Base-by-base conservation (phyloP, 345 rosid species). In the Gossypium sturtianum region DNA sequence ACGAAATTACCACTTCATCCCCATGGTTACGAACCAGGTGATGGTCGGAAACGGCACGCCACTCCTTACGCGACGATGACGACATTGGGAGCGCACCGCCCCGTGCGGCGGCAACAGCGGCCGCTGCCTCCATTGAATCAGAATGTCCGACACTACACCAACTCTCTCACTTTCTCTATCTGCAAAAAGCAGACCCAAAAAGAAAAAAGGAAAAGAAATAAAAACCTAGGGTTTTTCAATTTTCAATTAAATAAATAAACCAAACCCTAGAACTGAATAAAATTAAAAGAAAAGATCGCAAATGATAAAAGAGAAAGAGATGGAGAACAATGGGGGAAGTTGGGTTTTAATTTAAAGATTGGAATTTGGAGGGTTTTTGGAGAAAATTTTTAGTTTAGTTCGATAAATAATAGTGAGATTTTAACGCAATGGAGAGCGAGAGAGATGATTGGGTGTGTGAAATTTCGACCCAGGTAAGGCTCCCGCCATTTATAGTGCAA, bases 31-130 rank as follows among this genome's bases (percentile, higher is more conserved):
- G 88, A 77, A 76, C 86, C n/a, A 86, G 75, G 73, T 89, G 94
- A 61, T 84, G 87, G 65, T 96, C 99, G n/a, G 98, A 84, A 72
- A 90, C 89, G 38, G 97, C 98, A 49, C 97, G 98, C 98, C 99
- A 91, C 82, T 93, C 94, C 85, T 93, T 93, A 79, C 97, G 79
- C 15, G 89, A 78, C 4, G 79, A 64, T 20, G 85, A 76, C 1
- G 89, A 73, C 82, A 86, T 87, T 81, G 85, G 90, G 77, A 89
- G 75, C 59, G 98, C 81, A 79, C 89, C 86, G 67, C 88, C 89
- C 78, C 91, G 92, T 49, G 90, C 54, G 80, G 87, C 81, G 80
- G 91, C 86, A 76, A 76, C 87, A 77, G 85, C 81, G 70, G 92
- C 86, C 83, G 86, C 76, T 58, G 89, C 90, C 86, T 93, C 98